These are phyloP conservation scores for Rhynchosporium secalis DNA, from an alignment of 2,329 filamentous ascomycete genomes.

Conservation along the genomic window DNA sequence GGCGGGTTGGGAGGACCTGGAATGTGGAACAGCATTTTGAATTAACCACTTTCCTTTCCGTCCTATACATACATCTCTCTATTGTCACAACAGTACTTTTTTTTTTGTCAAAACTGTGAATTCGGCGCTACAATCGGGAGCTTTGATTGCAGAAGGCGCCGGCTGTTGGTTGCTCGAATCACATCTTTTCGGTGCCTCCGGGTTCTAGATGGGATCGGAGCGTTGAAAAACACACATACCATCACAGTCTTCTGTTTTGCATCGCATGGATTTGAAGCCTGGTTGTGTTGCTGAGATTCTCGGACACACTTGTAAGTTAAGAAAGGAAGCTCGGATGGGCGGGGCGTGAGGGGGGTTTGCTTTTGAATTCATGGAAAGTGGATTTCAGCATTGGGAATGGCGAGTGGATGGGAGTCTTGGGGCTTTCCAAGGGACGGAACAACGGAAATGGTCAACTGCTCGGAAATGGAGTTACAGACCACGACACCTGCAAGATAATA, in stretches of 20 bases:
- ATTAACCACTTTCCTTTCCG: constrained; percentile 45
- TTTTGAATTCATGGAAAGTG: constrained; percentile 11
- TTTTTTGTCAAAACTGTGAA: constrained; percentile 20
- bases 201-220: constrained; percentile 11
- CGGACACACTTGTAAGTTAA: constrained; percentile 18
- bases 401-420: constrained; percentile 2
- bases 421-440: not conserved
- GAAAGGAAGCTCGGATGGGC: not conserved
- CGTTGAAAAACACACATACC: constrained; percentile 4
- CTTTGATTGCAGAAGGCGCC: constrained; percentile 10
- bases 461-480: constrained; percentile 19
- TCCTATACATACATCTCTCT: constrained; percentile 26
- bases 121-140: constrained; percentile 12
- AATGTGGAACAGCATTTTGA: constrained; percentile 68
- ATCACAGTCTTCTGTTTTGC: constrained; percentile 14
- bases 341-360: not conserved
- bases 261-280: constrained; percentile 16
- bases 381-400: constrained; percentile 10
- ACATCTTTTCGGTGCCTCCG: constrained; percentile 14
- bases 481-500: not conserved
- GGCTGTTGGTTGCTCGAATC: constrained; percentile 12
- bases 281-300: not conserved
- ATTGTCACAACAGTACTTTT: constrained; percentile 27
- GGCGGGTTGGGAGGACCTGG: constrained; percentile 56
- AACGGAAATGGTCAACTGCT: constrained; percentile 15